Conservation (phyloP, 1,284 basidiomycete genomes). For the Ceratobasidium papillatum region DNA sequence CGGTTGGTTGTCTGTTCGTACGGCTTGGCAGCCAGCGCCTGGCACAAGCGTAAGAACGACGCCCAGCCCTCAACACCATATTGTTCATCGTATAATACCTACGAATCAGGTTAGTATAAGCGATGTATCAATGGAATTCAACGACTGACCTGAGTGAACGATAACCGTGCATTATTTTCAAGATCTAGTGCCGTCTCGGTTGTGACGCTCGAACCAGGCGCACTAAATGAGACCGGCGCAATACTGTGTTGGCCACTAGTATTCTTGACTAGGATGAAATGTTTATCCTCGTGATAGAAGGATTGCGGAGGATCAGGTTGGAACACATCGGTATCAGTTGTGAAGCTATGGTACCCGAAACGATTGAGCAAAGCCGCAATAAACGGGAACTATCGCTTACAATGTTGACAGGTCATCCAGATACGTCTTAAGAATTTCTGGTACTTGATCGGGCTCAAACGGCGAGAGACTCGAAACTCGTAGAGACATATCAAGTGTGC, state of each 20-base stretch:
- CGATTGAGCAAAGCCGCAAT: not conserved
- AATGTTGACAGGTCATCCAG: slow-evolving; percentile 17
- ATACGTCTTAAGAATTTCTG: slow-evolving; percentile 16
- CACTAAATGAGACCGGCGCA: not conserved
- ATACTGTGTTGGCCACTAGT: slow-evolving; percentile 3
- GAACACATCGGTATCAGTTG: slow-evolving; percentile 26
- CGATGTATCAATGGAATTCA: not conserved
- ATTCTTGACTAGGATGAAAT: slow-evolving; percentile 27
- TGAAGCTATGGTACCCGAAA: slow-evolving; percentile 5
- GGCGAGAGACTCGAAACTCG: not conserved
- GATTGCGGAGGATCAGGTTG: slow-evolving; percentile 33
- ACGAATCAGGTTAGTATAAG: not conserved
- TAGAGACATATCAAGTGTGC: slow-evolving; percentile 20
- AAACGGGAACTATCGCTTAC: not conserved
- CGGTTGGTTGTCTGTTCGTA: not conserved
- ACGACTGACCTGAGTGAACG: slow-evolving; percentile 17
- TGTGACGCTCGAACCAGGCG: not conserved
- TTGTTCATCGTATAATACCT: slow-evolving; percentile 3
- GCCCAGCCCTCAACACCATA: not conserved
- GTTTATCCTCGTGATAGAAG: slow-evolving; percentile 1
- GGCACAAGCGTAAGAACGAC: slow-evolving; percentile 6
- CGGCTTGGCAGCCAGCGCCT: slow-evolving; percentile 5
- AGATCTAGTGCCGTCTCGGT: slow-evolving; percentile 15
- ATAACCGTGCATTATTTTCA: slow-evolving; percentile 10
- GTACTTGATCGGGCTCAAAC: not conserved